Percentiles rank a stretch among this genome's conserved stretches.
Evolutionary conservation across 2,329 filamentous ascomycete species (phyloP).

Genomic region (Tolypocladium inflatum): DNA sequence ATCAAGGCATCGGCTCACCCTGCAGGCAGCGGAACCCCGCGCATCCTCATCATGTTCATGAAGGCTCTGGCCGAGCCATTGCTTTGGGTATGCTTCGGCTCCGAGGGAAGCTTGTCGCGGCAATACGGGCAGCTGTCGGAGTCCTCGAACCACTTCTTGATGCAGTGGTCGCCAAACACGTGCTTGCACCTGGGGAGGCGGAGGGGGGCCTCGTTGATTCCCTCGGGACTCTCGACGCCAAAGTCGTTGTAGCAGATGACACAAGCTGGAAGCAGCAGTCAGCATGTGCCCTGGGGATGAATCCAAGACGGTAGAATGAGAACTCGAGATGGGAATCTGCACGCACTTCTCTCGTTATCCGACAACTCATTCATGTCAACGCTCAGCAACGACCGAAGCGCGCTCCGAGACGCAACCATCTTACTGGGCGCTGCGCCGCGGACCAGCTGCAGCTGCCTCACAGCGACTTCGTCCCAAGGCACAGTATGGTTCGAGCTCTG

Average conservation of each 20-base stretch:
- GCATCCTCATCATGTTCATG: conserved; percentile 20
- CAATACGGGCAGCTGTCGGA: conserved; percentile 57
- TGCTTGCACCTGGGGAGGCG: conserved; percentile 54
- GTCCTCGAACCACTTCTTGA: conserved; percentile 56
- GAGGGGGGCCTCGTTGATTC: conserved; percentile 44
- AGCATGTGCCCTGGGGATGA: background rate
- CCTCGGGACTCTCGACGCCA: conserved; percentile 46
- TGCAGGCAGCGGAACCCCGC: conserved; percentile 10
- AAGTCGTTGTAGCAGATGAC: conserved; percentile 58
- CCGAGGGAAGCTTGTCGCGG: conserved; percentile 48
- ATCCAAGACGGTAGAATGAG: background rate
- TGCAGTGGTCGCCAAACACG: conserved; percentile 54
- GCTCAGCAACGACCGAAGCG: conserved; percentile 35
- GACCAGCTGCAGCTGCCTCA: conserved; percentile 34
- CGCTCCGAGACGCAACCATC: conserved; percentile 36
- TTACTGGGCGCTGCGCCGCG: conserved; percentile 34
- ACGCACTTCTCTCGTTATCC: conserved; percentile 38
- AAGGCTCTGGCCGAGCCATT: conserved; percentile 15
- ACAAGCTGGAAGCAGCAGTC: conserved; percentile 33
- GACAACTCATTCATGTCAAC: conserved; percentile 35
- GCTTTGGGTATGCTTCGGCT: conserved; percentile 18
- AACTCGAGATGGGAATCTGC: background rate
- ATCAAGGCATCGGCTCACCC: conserved; percentile 8
- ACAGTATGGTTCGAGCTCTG: background rate
- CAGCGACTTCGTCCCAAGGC: conserved; percentile 18